phyloP scores from a whole-genome alignment of 768 basidiomycete species.

The Rhizopogon roseolus region DNA sequence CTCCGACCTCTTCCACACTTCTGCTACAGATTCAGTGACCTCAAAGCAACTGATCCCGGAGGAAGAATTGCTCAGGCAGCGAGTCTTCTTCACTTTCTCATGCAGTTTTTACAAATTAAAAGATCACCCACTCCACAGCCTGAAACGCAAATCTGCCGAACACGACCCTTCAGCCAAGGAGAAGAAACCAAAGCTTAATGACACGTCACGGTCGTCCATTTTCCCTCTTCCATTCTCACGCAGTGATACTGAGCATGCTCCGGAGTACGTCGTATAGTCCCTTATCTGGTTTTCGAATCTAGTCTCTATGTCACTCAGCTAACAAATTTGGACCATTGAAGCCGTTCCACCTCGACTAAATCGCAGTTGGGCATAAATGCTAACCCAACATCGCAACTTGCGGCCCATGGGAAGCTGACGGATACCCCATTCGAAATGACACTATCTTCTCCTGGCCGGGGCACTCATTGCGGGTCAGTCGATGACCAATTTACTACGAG shows the following conservation, averaged over 20 bases:
- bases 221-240: not conserved
- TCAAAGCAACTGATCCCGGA: not conserved
- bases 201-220: not conserved
- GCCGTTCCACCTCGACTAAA: not conserved
- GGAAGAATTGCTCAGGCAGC: slow-evolving; percentile 4
- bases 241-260: not conserved
- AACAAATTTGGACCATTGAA: not conserved
- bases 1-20: not conserved
- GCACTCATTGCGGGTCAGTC: not conserved
- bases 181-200: not conserved
- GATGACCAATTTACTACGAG: not conserved
- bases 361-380: not conserved
- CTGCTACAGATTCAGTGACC: not conserved
- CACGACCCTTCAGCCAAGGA: not conserved
- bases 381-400: not conserved
- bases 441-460: not conserved
- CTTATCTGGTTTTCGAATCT: not conserved
- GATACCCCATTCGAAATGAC: not conserved
- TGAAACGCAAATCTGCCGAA: slow-evolving; percentile 1
- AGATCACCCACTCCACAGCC: slow-evolving; percentile 1
- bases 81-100: slow-evolving; percentile 1
- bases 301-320: not conserved
- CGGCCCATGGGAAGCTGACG: not conserved
- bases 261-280: slow-evolving; percentile 9
- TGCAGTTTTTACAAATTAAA: not conserved